These are phyloP conservation scores for Aspergillus nomiae DNA, from an alignment of 2,329 filamentous ascomycete genomes.

Conservation along the genomic window DNA sequence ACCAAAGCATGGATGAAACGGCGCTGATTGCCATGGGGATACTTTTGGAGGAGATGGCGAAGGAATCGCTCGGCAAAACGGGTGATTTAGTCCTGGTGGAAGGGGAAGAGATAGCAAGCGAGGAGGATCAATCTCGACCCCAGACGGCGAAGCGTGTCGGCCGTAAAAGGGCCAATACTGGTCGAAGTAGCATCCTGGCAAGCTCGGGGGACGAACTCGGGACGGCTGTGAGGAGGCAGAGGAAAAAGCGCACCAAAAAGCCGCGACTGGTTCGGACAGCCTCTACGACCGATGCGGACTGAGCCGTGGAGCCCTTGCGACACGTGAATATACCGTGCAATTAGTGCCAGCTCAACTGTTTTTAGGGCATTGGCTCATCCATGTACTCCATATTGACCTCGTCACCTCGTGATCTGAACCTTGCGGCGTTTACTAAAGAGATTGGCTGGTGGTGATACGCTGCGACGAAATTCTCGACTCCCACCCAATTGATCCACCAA, in stretches of 20 bases:
- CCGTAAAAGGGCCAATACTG: slow-evolving; percentile 25
- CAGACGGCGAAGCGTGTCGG: slow-evolving; percentile 9
- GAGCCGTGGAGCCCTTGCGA: slow-evolving; percentile 17
- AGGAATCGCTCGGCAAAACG: slow-evolving; percentile 55
- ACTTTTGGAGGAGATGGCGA: slow-evolving; percentile 60
- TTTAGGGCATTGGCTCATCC: neutral
- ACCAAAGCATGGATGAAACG: slow-evolving; percentile 62
- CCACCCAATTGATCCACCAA: neutral
- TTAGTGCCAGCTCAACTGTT: neutral
- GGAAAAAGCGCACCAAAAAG: slow-evolving; percentile 27
- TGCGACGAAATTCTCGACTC: neutral
- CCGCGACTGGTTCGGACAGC: slow-evolving; percentile 23
- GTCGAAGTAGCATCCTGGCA: slow-evolving; percentile 18
- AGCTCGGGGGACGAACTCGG: slow-evolving; percentile 29
- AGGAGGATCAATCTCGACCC: slow-evolving; percentile 19
- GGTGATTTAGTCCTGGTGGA: slow-evolving; percentile 62
- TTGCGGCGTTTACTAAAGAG: neutral
- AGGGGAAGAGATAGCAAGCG: slow-evolving; percentile 35
- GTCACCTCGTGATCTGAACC: neutral
- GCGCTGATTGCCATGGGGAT: slow-evolving; percentile 63
- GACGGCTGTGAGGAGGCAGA: slow-evolving; percentile 17
- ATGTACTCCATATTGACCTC: too few species aligned
- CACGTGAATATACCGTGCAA: neutral
- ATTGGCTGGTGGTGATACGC: neutral
- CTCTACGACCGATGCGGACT: slow-evolving; percentile 25